Evolutionary conservation across 1,139 yeast species (phyloP).

Genomic region (Candida neerlandica): DNA sequence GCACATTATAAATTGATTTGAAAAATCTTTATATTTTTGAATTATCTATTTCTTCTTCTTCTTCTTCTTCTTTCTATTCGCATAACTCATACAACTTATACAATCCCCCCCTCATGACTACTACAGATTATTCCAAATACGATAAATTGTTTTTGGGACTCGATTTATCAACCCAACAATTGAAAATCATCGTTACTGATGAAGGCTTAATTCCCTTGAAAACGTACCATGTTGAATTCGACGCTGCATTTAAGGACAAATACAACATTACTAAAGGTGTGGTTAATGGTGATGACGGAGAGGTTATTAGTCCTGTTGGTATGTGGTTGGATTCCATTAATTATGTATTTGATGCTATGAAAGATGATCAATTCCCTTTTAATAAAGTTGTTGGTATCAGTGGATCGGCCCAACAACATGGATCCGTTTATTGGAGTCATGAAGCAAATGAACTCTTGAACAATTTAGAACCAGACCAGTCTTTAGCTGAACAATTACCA

Average conservation of each 20-base stretch:
- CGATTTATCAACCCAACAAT: slow-evolving; percentile 88
- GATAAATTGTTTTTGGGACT: slow-evolving; percentile 62
- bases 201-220: slow-evolving; percentile 52
- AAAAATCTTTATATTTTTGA: too few relatives aligned
- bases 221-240: slow-evolving; percentile 73
- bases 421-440: slow-evolving; percentile 78
- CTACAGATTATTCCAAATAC: slow-evolving; percentile 16
- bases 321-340: slow-evolving; percentile 92
- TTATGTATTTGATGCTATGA: slow-evolving; percentile 58
- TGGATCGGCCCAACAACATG: slow-evolving; percentile 94
- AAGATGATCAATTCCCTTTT: slow-evolving; percentile 56
- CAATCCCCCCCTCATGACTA: neutral
- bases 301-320: slow-evolving; percentile 74
- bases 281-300: slow-evolving; percentile 49
- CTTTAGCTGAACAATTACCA: slow-evolving; percentile 49
- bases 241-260: slow-evolving; percentile 53
- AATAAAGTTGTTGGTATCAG: slow-evolving; percentile 64
- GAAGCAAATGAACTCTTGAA: slow-evolving; percentile 45
- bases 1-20: too few relatives aligned
- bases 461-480: slow-evolving; percentile 23
- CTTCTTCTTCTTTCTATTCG: neutral
- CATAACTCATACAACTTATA: neutral
- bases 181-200: slow-evolving; percentile 73
- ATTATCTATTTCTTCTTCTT: neutral
- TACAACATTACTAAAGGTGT: slow-evolving; percentile 78